Conservation (phyloP, 805 yeast species). For the Saturnispora hagleri region DNA sequence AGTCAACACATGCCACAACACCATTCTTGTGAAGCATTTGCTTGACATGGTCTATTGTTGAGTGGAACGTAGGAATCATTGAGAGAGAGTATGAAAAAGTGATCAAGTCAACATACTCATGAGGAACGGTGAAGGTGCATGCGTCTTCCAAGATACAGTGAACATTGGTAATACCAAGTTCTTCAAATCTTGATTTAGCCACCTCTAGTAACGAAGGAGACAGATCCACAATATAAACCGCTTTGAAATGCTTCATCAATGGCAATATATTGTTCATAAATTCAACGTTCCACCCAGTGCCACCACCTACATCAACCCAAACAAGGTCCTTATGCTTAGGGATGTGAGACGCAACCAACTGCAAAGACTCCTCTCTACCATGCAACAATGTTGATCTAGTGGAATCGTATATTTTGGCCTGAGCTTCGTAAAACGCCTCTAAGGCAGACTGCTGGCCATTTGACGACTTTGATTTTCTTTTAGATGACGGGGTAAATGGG, state of each 20-base stretch:
- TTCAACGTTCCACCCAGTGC: constrained; percentile 78
- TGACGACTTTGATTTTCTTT: constrained; percentile 19
- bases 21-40: constrained; percentile 47
- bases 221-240: constrained; percentile 64
- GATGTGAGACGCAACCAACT: constrained; percentile 51
- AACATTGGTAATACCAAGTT: constrained; percentile 47
- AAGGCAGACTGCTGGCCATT: constrained; percentile 48
- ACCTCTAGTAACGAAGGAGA: constrained; percentile 70
- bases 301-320: constrained; percentile 82
- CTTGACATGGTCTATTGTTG: constrained; percentile 63
- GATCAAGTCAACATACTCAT: constrained; percentile 52
- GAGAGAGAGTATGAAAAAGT: constrained; percentile 76
- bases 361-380: constrained; percentile 61
- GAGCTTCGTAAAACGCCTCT: constrained; percentile 66
- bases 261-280: constrained; percentile 53
- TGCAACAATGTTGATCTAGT: constrained; percentile 58
- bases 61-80: constrained; percentile 78
- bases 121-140: constrained; percentile 51
- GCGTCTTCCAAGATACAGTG: constrained; percentile 69
- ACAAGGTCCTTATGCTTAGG: constrained; percentile 36
- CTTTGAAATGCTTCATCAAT: constrained; percentile 43
- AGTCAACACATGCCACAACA: constrained; percentile 63
- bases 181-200: constrained; percentile 49
- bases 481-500: constrained; percentile 37
- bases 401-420: constrained; percentile 67